Percentiles rank a stretch among this genome's conserved stretches.
Conservation (phyloP, 2,329 filamentous ascomycete genomes). For the Lachnellula cervina region DNA sequence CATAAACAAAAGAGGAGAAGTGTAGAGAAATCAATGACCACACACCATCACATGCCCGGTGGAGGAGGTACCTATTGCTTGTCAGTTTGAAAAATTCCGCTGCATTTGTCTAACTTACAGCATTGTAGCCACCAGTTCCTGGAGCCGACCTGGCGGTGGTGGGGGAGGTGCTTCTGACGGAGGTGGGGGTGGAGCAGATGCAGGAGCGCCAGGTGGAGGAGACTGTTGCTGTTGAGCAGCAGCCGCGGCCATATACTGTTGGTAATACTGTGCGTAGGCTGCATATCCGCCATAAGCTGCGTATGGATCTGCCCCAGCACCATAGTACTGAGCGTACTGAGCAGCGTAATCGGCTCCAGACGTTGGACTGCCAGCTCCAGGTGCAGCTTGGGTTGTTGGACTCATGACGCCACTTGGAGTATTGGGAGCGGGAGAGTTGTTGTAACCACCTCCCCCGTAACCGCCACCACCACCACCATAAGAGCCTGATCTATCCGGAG, state of each 20-base stretch:
- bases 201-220: slow-evolving; percentile 40
- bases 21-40: background rate
- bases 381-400: slow-evolving; percentile 38
- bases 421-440: slow-evolving; percentile 29
- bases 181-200: slow-evolving; percentile 52
- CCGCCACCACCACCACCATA: slow-evolving; percentile 34
- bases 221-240: slow-evolving; percentile 42
- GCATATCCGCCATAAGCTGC: slow-evolving; percentile 86
- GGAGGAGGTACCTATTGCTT: slow-evolving; percentile 43
- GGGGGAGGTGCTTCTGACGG: slow-evolving; percentile 55
- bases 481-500: slow-evolving; percentile 40
- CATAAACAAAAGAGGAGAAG: slow-evolving; percentile 1
- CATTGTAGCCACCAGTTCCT: slow-evolving; percentile 54
- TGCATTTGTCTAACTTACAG: slow-evolving; percentile 35
- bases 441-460: slow-evolving; percentile 38
- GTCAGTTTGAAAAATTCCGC: slow-evolving; percentile 6
- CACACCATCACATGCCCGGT: slow-evolving; percentile 40
- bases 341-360: slow-evolving; percentile 62
- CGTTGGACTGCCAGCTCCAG: slow-evolving; percentile 41
- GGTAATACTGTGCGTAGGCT: slow-evolving; percentile 68
- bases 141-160: slow-evolving; percentile 53
- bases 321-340: slow-evolving; percentile 81
- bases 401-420: slow-evolving; percentile 33
- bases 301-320: slow-evolving; percentile 68
- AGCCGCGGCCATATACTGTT: slow-evolving; percentile 60